Evolutionary conservation across 208 protist species (phyloP).

Genomic region (Crithidia mellificae): DNA sequence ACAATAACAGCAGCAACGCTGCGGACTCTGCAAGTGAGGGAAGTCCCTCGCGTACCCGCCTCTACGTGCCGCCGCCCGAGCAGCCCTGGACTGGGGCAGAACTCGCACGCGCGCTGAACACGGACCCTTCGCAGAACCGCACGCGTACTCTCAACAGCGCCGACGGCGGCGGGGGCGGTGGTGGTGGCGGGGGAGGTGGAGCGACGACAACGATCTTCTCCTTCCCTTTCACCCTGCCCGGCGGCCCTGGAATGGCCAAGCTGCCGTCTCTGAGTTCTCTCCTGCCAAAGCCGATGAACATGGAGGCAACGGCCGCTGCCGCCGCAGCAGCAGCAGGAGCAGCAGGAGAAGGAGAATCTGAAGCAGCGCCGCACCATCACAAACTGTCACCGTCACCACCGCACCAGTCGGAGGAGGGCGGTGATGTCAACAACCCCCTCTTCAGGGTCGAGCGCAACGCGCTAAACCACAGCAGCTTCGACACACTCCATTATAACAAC

Average conservation of each 20-base stretch:
- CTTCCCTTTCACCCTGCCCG: slow-evolving; percentile 17
- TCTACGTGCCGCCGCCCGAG: slow-evolving; percentile 29
- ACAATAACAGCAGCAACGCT: slow-evolving; percentile 1
- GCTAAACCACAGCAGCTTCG: slow-evolving; percentile 2
- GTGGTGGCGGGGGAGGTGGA: neutral
- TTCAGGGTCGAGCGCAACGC: neutral
- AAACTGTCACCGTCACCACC: no score
- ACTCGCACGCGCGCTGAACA: slow-evolving; percentile 1
- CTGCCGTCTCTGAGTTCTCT: slow-evolving; percentile 14
- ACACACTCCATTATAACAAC: no score
- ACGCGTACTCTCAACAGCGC: neutral
- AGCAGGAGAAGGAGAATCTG: no score
- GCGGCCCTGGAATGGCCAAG: neutral
- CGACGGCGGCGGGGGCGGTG: neutral
- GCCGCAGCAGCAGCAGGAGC: neutral
- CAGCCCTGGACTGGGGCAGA: slow-evolving; percentile 10
- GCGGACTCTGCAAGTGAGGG: slow-evolving; percentile 8
- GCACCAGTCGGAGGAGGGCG: no score
- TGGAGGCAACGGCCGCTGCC: neutral
- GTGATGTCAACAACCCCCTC: neutral
- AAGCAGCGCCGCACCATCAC: no score
- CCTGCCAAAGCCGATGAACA: slow-evolving; percentile 4
- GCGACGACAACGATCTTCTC: slow-evolving; percentile 11
- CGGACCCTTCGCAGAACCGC: neutral
- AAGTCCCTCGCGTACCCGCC: neutral